Base-by-base conservation (phyloP, 2,329 filamentous ascomycete genomes). In the Hymenotorrendiella dingleyae region DNA sequence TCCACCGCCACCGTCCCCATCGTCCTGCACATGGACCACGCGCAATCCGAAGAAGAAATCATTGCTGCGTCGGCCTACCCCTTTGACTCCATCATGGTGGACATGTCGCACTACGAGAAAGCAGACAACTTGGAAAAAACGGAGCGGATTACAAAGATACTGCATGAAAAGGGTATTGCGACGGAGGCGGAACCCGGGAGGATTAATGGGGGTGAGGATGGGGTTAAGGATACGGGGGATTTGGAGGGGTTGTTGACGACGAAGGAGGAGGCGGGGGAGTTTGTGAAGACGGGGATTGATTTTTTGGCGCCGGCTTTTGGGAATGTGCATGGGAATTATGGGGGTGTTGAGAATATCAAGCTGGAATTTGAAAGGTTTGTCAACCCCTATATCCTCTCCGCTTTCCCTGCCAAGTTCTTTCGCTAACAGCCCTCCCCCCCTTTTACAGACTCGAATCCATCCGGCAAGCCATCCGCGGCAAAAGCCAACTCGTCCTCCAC, bases 1-100 rank as follows among this genome's bases (percentile, higher is more conserved):
- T 61, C 67, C 43, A 67, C 66, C 14, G 76, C 78, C 21, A 63
- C 59, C 1, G 79, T 83, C 0, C 80, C 80, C 6, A 64, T 84
- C 19, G 69, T 72, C 3, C 63, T 84, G 9, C 80, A 84, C 62
- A 72, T 85, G 56, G 80, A 85, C 65, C 80, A 84, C 60, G 78
- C 78, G 5, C 80, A 83, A 54, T 71, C 71, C 5, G 73, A 75
- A 22, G 71, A 71, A 43, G 70, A 78, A 32, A 79, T 84, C 48
- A 70, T 71, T 4, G 65, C 64, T 0, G 78, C 78, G 0, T 76
- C 76, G 0, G 68, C 73, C 2, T 65, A 78, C 27, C 70, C 69
- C 0, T 86, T 86, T 50, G 83, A 86, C 59, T 74, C 70, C 40
- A 85, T 87, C 59, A 86, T 87, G 82, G 77, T 86, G 0, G 84